These are phyloP conservation scores for Podaxis mareebaensis DNA, from an alignment of 768 basidiomycete genomes.

Conservation along the genomic window DNA sequence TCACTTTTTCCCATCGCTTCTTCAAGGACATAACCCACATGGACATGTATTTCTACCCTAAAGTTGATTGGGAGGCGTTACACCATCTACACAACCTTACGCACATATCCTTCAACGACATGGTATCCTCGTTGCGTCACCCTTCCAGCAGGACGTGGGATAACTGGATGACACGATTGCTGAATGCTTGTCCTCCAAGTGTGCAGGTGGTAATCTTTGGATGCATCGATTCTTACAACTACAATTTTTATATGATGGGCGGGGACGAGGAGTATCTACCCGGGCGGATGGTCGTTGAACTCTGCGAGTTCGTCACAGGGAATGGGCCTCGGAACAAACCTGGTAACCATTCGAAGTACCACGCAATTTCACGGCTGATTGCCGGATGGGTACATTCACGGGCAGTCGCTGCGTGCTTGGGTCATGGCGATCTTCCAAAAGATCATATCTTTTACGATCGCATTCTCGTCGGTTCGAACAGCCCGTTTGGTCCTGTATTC, in stretches of 20 bases:
- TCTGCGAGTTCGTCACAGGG: not conserved
- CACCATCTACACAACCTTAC: not conserved
- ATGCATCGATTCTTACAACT: not conserved
- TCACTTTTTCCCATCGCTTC: not conserved
- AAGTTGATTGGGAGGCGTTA: not conserved
- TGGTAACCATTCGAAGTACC: not conserved
- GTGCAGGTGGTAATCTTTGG: not conserved
- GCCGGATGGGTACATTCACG: not conserved
- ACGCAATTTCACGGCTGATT: not conserved
- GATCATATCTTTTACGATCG: not conserved
- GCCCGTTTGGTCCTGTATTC: not conserved
- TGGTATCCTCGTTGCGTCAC: not conserved
- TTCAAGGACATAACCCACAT: not conserved
- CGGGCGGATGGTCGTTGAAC: not conserved
- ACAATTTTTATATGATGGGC: not conserved
- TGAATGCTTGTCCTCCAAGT: not conserved
- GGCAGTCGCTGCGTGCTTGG: not conserved
- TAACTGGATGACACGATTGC: not conserved
- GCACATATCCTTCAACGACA: not conserved
- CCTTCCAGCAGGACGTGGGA: not conserved
- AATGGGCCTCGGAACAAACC: not conserved
- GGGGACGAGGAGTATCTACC: not conserved
- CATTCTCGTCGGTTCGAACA: not conserved
- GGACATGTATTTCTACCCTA: not conserved
- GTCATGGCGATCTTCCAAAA: not conserved